Percentiles rank a stretch among this genome's conserved stretches.
Conservation (phyloP, 1,284 basidiomycete species). For the Porodaedalea pini region DNA sequence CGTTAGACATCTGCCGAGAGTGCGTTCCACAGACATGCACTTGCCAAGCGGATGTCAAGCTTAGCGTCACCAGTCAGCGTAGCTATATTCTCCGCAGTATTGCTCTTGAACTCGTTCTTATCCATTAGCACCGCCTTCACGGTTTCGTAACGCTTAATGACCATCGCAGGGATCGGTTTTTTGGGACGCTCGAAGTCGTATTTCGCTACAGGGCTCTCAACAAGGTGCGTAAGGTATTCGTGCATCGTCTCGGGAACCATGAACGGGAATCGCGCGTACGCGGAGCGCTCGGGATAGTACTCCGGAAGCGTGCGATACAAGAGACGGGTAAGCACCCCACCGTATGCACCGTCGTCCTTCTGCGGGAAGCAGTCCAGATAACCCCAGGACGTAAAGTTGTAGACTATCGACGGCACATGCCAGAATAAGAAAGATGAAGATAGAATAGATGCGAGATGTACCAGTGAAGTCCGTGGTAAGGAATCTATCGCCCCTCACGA, state of each 20-base stretch:
- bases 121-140: slow-evolving; percentile 37
- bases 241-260: slow-evolving; percentile 48
- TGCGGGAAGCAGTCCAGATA: slow-evolving; percentile 67
- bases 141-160: slow-evolving; percentile 31
- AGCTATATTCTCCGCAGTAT: slow-evolving; percentile 31
- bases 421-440: slow-evolving; percentile 1
- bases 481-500: slow-evolving; percentile 64
- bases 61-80: slow-evolving; percentile 19
- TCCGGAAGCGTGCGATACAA: slow-evolving; percentile 68
- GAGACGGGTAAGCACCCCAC: slow-evolving; percentile 69
- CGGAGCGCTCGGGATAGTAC: slow-evolving; percentile 57
- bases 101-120: slow-evolving; percentile 30
- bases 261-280: slow-evolving; percentile 66
- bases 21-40: slow-evolving; percentile 13
- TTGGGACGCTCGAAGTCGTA: slow-evolving; percentile 48
- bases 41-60: slow-evolving; percentile 21
- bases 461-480: slow-evolving; percentile 72
- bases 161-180: slow-evolving; percentile 27
- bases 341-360: slow-evolving; percentile 62
- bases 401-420: slow-evolving; percentile 39
- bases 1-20: slow-evolving; percentile 18
- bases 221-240: slow-evolving; percentile 31
- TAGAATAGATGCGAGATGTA: slow-evolving; percentile 22
- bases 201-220: slow-evolving; percentile 33
- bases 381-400: slow-evolving; percentile 75